A percentile compares a stretch with the other conserved stretches of the same genome.
phyloP scores from a whole-genome alignment of 306 rosid species.

The Quercus engelmannii region DNA sequence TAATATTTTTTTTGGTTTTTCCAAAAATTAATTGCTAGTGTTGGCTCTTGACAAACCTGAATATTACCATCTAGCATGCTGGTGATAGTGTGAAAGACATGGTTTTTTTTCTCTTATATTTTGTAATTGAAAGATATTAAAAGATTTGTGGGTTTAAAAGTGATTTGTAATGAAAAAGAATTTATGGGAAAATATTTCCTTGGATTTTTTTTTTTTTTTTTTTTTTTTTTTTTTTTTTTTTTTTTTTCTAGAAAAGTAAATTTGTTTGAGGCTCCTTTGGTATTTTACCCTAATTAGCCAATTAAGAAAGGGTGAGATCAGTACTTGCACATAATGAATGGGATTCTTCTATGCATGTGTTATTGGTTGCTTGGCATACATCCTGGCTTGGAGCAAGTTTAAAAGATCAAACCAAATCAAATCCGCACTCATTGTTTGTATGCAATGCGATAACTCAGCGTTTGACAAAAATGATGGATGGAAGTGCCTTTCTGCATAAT shows the following conservation, averaged over 20 bases:
- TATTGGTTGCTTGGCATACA: not conserved
- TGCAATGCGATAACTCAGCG: not conserved
- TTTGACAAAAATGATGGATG: not conserved
- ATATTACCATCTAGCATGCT: not conserved
- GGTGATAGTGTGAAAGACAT: not conserved
- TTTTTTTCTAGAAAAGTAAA: not conserved
- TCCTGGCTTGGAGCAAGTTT: not conserved
- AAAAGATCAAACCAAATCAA: not conserved
- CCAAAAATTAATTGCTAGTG: not conserved
- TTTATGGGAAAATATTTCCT: too few relatives aligned
- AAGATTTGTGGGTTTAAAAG: not conserved
- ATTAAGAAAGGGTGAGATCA: not conserved
- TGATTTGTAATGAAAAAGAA: not conserved
- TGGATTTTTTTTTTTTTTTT: too few relatives aligned
- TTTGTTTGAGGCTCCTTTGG: not conserved
- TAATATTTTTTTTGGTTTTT: not conserved
- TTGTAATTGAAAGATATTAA: not conserved
- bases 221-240: too few relatives aligned
- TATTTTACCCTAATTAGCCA: not conserved
- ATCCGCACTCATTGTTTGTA: not conserved
- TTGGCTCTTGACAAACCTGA: not conserved
- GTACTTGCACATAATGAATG: not conserved
- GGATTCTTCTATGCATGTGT: constrained; percentile 6
- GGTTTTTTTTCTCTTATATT: not conserved
- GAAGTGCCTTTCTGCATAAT: not conserved